Percentiles rank a stretch among this genome's conserved stretches.
Evolutionary conservation across 495 filamentous ascomycete species (phyloP).

Genomic region (Tuber microsphaerosporum): DNA sequence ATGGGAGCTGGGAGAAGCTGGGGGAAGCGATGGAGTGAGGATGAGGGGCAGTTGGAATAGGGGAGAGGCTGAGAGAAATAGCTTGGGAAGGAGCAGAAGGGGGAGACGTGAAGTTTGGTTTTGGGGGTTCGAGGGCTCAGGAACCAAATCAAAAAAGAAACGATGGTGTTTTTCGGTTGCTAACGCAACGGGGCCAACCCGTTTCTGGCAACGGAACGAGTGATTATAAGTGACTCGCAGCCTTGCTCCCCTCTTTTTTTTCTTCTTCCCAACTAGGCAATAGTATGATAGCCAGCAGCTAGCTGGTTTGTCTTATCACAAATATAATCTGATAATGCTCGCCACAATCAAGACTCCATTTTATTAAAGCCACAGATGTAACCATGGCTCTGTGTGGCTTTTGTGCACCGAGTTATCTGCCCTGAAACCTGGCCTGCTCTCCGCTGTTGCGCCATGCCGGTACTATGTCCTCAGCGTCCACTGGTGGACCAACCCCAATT

Average conservation of each 20-base stretch:
- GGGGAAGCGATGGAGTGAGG: background rate
- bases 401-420: background rate
- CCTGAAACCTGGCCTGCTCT: background rate
- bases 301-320: background rate
- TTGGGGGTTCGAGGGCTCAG: background rate
- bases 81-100: background rate
- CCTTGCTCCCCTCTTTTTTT: no score
- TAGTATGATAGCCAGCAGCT: no score
- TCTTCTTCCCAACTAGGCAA: background rate
- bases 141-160: background rate
- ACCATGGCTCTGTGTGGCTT: background rate
- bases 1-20: background rate
- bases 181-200: background rate
- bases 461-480: background rate
- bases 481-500: background rate
- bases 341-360: background rate
- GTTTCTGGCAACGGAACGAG: no score
- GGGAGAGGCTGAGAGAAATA: background rate
- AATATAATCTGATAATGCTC: background rate
- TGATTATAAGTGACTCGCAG: no score
- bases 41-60: background rate
- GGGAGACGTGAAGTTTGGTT: constrained; percentile 1
- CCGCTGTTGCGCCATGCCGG: background rate
- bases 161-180: background rate
- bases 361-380: background rate